These are phyloP conservation scores for Excoecaria cochinchinensis DNA, from an alignment of 345 rosid species.

Conservation along the genomic window DNA sequence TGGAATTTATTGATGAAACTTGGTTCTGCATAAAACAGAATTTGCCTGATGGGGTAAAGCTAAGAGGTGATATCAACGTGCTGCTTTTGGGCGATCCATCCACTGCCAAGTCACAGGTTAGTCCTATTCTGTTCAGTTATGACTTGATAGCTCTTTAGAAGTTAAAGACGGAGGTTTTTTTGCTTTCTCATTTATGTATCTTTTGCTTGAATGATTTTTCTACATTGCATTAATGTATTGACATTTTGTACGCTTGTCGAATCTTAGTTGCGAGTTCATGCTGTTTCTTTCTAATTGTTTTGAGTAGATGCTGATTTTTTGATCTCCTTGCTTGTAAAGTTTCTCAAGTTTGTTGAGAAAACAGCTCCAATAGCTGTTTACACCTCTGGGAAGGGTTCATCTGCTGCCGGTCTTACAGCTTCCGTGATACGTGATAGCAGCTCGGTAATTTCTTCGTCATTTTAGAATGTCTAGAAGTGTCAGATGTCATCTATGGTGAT, in stretches of 20 bases:
- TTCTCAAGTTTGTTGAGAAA: conserved; percentile 97
- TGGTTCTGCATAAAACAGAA: conserved; percentile 33
- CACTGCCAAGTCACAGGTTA: conserved; percentile 95
- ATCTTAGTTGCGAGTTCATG: background rate
- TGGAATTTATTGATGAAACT: conserved; percentile 16
- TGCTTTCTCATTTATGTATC: background rate
- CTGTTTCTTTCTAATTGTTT: background rate
- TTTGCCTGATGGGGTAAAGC: conserved; percentile 89
- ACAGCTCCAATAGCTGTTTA: conserved; percentile 96
- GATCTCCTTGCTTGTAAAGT: conserved; percentile 38
- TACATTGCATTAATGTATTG: background rate
- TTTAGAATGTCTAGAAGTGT: background rate
- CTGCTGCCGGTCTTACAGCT: conserved; percentile 98
- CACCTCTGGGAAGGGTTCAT: conserved; percentile 97
- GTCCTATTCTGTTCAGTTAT: conserved; percentile 5
- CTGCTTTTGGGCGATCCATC: conserved; percentile 96
- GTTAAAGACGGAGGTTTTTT: background rate
- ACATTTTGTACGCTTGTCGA: background rate
- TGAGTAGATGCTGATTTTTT: conserved; percentile 24
- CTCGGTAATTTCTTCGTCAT: conserved; percentile 52
- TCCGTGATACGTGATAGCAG: conserved; percentile 87
- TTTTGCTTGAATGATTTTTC: background rate
- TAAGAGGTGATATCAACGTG: conserved; percentile 95
- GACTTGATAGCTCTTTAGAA: background rate
- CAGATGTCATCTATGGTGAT: background rate